Conservation (phyloP, 768 basidiomycete species). For the Guyanaporus albipodus region DNA sequence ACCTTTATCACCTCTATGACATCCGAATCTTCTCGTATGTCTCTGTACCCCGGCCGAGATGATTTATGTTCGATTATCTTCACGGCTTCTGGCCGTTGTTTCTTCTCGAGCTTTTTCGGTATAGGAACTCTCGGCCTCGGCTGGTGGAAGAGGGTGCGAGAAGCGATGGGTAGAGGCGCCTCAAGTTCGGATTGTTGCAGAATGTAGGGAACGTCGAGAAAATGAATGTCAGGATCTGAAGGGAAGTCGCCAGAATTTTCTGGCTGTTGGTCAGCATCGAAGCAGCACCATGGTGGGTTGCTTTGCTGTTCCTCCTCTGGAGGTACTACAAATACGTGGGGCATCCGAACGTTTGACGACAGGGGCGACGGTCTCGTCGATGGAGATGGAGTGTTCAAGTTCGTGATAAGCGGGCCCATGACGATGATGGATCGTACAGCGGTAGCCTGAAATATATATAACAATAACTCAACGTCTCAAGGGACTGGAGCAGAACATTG, state of each 20-base stretch:
- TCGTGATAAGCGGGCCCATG: conserved; percentile 15
- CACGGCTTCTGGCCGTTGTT: conserved; percentile 28
- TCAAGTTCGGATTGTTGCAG: conserved; percentile 13
- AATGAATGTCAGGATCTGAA: conserved; percentile 28
- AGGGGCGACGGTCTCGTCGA: conserved; percentile 6
- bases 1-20: conserved; percentile 61
- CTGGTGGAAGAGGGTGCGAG: conserved; percentile 5
- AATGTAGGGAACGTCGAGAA: conserved; percentile 32
- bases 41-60: conserved; percentile 20
- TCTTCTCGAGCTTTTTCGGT: conserved; percentile 28
- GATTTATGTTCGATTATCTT: conserved; percentile 22
- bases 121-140: conserved; percentile 7
- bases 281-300: conserved; percentile 53
- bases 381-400: conserved; percentile 14
- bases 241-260: conserved; percentile 16
- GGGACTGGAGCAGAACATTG: not conserved
- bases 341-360: conserved; percentile 29
- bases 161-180: not conserved
- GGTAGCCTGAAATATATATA: not conserved
- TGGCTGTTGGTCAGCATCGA: conserved; percentile 42
- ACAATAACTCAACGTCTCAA: too few species aligned
- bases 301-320: conserved; percentile 52
- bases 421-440: not conserved
- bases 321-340: conserved; percentile 53
- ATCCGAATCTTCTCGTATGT: conserved; percentile 46